These are phyloP conservation scores for Panicum miliaceum DNA, from an alignment of 176 grass and related monocot species.

Conservation along the genomic window DNA sequence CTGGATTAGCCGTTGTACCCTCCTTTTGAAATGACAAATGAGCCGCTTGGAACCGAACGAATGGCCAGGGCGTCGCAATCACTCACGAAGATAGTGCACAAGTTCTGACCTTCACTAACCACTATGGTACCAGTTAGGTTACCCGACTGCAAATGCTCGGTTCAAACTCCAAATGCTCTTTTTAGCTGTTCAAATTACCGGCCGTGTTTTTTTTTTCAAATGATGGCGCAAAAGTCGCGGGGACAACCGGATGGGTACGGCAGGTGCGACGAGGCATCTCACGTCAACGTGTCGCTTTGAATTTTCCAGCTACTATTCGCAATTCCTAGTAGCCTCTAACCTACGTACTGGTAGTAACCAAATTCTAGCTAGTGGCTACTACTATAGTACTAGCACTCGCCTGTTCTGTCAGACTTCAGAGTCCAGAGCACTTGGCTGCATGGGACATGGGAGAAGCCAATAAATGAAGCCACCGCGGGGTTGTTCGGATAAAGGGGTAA, in stretches of 20 bases:
- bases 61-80: conserved; percentile 21
- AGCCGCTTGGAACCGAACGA: not conserved
- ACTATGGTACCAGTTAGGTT: not conserved
- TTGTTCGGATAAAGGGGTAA: too few relatives aligned
- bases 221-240: not conserved
- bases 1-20: conserved; percentile 36
- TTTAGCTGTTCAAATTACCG: not conserved
- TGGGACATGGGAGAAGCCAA: too few relatives aligned
- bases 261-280: not conserved
- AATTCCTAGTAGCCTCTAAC: too few relatives aligned
- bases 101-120: not conserved
- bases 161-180: conserved; percentile 28
- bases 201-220: conserved; percentile 42
- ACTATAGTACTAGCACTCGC: too few relatives aligned
- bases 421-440: too few relatives aligned
- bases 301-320: too few relatives aligned
- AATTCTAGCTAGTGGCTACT: too few relatives aligned
- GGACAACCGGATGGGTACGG: not conserved
- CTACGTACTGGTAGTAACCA: too few relatives aligned
- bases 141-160: conserved; percentile 4
- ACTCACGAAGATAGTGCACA: not conserved
- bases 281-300: not conserved
- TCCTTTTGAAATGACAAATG: conserved; percentile 35
- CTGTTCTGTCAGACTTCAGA: too few relatives aligned
- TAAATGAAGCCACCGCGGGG: too few relatives aligned